Percentiles rank a stretch among this genome's conserved stretches.
Evolutionary conservation across 2,329 filamentous ascomycete species (phyloP).

Genomic region (Atkinsonella texensis): DNA sequence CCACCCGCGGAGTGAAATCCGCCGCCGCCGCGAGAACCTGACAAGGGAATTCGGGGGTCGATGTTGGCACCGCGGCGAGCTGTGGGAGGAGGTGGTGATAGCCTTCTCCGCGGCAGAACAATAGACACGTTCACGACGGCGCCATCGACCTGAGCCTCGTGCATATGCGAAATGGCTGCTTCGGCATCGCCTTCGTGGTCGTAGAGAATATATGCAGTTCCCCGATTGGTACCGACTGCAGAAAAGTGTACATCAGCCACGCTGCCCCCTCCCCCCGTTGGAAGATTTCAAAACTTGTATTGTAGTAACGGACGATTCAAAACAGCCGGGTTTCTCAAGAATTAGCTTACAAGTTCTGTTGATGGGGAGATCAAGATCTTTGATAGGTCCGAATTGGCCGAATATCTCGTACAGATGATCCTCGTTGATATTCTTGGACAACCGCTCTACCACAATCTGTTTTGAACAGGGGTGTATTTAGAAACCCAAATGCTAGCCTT

Average conservation of each 20-base stretch:
- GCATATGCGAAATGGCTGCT: slow-evolving; percentile 88
- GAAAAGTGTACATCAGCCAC: neutral
- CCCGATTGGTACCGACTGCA: slow-evolving; percentile 78
- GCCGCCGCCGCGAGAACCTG: slow-evolving; percentile 20
- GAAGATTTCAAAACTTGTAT: too few relatives aligned
- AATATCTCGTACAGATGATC: slow-evolving; percentile 87
- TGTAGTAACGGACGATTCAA: too few relatives aligned
- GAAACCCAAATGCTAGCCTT: too few relatives aligned
- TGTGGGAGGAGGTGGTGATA: slow-evolving; percentile 66
- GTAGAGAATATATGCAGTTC: slow-evolving; percentile 87
- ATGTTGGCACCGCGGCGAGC: slow-evolving; percentile 51
- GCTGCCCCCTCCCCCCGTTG: too few relatives aligned
- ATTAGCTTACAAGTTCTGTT: slow-evolving; percentile 64
- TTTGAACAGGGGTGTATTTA: slow-evolving; percentile 23
- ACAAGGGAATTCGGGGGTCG: slow-evolving; percentile 31
- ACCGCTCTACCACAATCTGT: slow-evolving; percentile 92
- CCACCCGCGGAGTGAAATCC: slow-evolving; percentile 22
- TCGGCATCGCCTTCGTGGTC: slow-evolving; percentile 68
- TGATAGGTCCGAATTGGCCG: slow-evolving; percentile 72
- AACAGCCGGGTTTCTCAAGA: too few relatives aligned
- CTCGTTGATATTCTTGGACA: slow-evolving; percentile 91
- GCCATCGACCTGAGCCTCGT: slow-evolving; percentile 89
- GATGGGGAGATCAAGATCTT: slow-evolving; percentile 80
- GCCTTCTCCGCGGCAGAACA: slow-evolving; percentile 70
- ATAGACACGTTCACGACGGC: slow-evolving; percentile 76